These are phyloP conservation scores for Monilinia laxa DNA, from an alignment of 2,329 filamentous ascomycete genomes.

Conservation along the genomic window DNA sequence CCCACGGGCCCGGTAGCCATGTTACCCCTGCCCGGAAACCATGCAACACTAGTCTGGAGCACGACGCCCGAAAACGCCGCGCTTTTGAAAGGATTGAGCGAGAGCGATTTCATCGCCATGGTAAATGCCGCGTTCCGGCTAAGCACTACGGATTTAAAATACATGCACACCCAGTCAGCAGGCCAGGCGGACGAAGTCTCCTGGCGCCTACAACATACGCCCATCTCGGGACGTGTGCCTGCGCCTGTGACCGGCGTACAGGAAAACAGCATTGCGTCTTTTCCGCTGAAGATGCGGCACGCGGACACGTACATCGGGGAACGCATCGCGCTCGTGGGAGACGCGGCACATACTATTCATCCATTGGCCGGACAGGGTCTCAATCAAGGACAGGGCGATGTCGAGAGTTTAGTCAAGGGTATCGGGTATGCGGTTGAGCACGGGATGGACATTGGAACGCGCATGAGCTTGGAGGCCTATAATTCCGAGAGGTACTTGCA, in stretches of 20 bases:
- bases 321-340: slow-evolving; percentile 86
- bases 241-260: slow-evolving; percentile 70
- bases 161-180: slow-evolving; percentile 65
- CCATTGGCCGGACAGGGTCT: slow-evolving; percentile 92
- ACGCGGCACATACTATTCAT: slow-evolving; percentile 93
- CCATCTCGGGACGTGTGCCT: slow-evolving; percentile 52
- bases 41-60: slow-evolving; percentile 89
- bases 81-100: slow-evolving; percentile 71
- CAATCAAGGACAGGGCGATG: slow-evolving; percentile 89
- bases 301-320: slow-evolving; percentile 92
- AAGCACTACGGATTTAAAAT: slow-evolving; percentile 73
- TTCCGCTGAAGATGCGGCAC: slow-evolving; percentile 87
- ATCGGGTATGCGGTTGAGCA: slow-evolving; percentile 76
- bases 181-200: slow-evolving; percentile 71
- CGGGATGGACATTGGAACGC: slow-evolving; percentile 82
- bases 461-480: slow-evolving; percentile 78
- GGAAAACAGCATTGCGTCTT: slow-evolving; percentile 77
- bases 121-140: slow-evolving; percentile 94
- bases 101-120: slow-evolving; percentile 75
- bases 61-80: slow-evolving; percentile 80
- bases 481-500: slow-evolving; percentile 75
- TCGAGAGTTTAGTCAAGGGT: slow-evolving; percentile 71
- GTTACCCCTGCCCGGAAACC: slow-evolving; percentile 80
- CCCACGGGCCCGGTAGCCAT: slow-evolving; percentile 90
- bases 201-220: slow-evolving; percentile 79